Conservation (phyloP, 2,329 filamentous ascomycete species). For the Talaromyces marneffei region DNA sequence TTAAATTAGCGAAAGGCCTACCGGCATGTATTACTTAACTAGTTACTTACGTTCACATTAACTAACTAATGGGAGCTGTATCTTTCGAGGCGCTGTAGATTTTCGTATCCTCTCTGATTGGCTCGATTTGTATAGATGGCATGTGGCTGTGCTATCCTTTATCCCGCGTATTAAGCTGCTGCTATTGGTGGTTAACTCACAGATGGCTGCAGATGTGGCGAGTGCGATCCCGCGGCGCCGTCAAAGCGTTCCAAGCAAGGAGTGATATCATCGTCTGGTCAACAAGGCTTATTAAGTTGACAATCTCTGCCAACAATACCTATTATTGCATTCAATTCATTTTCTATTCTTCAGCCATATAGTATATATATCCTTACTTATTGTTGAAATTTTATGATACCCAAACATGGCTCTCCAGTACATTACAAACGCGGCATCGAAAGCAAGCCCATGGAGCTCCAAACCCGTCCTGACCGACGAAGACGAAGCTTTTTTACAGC, state of each 20-base stretch:
- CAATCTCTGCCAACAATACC: not conserved
- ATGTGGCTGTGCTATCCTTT: slow-evolving; percentile 5
- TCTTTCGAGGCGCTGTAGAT: not conserved
- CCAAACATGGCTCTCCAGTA: slow-evolving; percentile 33
- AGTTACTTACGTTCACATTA: no score
- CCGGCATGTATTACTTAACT: no score
- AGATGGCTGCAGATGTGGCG: not conserved
- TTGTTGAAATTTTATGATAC: not conserved
- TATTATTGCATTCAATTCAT: not conserved
- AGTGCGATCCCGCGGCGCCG: not conserved
- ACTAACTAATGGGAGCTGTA: not conserved
- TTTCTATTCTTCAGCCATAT: not conserved
- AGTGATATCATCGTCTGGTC: slow-evolving; percentile 8
- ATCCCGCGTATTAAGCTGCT: no score
- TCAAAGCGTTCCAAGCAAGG: not conserved
- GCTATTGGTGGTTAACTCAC: no score
- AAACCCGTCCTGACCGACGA: slow-evolving; percentile 53
- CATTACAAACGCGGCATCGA: slow-evolving; percentile 39
- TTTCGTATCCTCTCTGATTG: not conserved
- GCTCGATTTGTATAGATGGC: not conserved
- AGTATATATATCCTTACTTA: no score
- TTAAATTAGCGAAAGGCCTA: no score
- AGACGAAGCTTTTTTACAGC: slow-evolving; percentile 53
- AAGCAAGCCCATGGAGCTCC: slow-evolving; percentile 29
- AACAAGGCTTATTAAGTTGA: not conserved